These are phyloP conservation scores for Cyberlindnera mrakii DNA, from an alignment of 805 yeast species.

Conservation along the genomic window DNA sequence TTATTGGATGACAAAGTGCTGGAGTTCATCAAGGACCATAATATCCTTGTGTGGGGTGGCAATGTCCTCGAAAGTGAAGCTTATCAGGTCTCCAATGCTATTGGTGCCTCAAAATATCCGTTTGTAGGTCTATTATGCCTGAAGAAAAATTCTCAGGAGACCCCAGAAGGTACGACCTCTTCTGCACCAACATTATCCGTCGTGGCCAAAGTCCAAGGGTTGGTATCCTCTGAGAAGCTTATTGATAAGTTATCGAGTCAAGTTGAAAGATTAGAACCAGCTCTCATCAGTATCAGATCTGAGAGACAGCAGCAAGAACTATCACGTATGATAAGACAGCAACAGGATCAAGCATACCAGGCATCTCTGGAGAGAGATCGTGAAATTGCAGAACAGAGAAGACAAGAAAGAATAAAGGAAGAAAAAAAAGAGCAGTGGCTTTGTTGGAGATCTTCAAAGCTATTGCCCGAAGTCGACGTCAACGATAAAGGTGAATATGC, in stretches of 20 bases:
- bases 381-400: constrained; percentile 39
- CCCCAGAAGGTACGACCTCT: constrained; percentile 49
- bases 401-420: constrained; percentile 19
- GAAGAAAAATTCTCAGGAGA: constrained; percentile 40
- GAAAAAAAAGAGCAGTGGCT: constrained; percentile 36
- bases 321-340: constrained; percentile 51
- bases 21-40: constrained; percentile 39
- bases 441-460: constrained; percentile 37
- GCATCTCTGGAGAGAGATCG: constrained; percentile 65
- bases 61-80: constrained; percentile 78
- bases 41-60: constrained; percentile 81
- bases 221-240: constrained; percentile 34
- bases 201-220: constrained; percentile 60
- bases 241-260: constrained; percentile 39
- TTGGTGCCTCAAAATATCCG: constrained; percentile 73
- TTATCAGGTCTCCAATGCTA: constrained; percentile 70
- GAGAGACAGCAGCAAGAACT: constrained; percentile 58
- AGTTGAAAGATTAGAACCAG: constrained; percentile 54
- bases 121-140: constrained; percentile 71
- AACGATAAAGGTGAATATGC: constrained; percentile 32
- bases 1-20: constrained; percentile 47
- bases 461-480: constrained; percentile 27
- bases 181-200: constrained; percentile 54
- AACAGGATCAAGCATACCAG: constrained; percentile 76
- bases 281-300: constrained; percentile 50